phyloP scores from a whole-genome alignment of 345 rosid species.

The Citrus australasica region DNA sequence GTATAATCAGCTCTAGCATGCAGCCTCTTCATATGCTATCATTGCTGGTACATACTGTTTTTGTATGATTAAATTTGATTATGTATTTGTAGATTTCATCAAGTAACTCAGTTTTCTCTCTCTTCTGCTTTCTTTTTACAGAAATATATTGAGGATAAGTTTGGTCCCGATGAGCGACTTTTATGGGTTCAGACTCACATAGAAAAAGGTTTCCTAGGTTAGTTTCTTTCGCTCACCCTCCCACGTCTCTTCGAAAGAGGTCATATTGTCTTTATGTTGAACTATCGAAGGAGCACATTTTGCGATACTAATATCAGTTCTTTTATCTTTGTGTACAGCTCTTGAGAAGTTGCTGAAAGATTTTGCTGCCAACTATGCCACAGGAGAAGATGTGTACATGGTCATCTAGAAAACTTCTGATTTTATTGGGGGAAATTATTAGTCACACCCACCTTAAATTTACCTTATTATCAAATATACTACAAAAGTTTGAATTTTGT shows the following conservation, averaged over 20 bases:
- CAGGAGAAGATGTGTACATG: slow-evolving; percentile 49
- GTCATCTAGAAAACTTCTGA: slow-evolving; percentile 17
- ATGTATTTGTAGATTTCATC: neutral
- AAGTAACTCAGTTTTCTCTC: neutral
- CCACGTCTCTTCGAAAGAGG: neutral
- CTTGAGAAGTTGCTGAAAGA: slow-evolving; percentile 48
- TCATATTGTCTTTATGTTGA: neutral
- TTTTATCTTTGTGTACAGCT: slow-evolving; percentile 27
- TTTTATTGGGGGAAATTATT: neutral
- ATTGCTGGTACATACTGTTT: slow-evolving; percentile 30
- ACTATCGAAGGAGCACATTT: neutral
- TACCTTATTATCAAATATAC: no score
- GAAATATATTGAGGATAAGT: slow-evolving; percentile 38
- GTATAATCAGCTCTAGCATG: slow-evolving; percentile 44
- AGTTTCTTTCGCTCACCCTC: neutral
- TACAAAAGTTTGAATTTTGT: no score
- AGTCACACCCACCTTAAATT: no score
- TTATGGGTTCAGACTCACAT: slow-evolving; percentile 29
- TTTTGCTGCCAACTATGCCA: slow-evolving; percentile 37
- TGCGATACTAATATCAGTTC: neutral
- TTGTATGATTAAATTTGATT: neutral
- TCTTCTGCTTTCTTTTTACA: slow-evolving; percentile 3
- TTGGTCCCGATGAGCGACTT: slow-evolving; percentile 29
- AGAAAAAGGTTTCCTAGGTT: slow-evolving; percentile 50
- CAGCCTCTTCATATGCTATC: slow-evolving; percentile 52